Evolutionary conservation across 495 filamentous ascomycete genomes (phyloP).

Genomic region (Penicillium cinerascens): DNA sequence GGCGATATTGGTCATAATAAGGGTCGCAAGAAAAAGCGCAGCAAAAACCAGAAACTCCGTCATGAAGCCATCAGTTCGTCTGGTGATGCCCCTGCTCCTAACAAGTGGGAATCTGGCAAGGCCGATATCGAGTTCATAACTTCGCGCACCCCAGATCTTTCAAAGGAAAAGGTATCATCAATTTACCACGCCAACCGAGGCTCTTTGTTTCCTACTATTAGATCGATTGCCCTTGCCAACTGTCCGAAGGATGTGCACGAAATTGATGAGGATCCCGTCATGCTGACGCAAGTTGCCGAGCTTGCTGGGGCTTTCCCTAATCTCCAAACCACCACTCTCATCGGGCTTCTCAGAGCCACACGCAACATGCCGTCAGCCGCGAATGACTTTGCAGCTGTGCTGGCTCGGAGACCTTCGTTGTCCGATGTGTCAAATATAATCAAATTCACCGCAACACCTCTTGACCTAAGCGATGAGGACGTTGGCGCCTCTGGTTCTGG

Average conservation of each 20-base stretch:
- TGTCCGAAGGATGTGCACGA: conserved; percentile 26
- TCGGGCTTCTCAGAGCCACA: conserved; percentile 53
- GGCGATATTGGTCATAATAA: conserved; percentile 32
- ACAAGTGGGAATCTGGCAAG: conserved; percentile 55
- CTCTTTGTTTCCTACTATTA: conserved; percentile 55
- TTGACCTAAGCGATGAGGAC: conserved; percentile 28
- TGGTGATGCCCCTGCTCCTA: conserved; percentile 19
- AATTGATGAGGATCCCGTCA: conserved; percentile 40
- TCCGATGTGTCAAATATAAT: conserved; percentile 40
- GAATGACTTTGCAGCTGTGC: conserved; percentile 55
- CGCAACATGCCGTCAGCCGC: conserved; percentile 53
- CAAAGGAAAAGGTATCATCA: conserved; percentile 53
- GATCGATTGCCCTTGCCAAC: conserved; percentile 41
- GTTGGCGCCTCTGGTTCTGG: conserved; percentile 1
- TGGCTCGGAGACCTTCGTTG: conserved; percentile 28
- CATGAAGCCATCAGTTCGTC: conserved; percentile 6
- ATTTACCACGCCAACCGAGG: conserved; percentile 60
- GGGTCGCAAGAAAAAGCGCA: conserved; percentile 42
- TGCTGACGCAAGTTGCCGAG: conserved; percentile 49
- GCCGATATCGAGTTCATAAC: conserved; percentile 60
- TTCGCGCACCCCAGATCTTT: conserved; percentile 38
- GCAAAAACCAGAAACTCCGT: conserved; percentile 17
- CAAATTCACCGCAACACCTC: conserved; percentile 35
- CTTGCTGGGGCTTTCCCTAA: conserved; percentile 52
- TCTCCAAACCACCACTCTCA: conserved; percentile 40